phyloP scores from a whole-genome alignment of 495 filamentous ascomycete species.

The Podospora pseudoanserina region DNA sequence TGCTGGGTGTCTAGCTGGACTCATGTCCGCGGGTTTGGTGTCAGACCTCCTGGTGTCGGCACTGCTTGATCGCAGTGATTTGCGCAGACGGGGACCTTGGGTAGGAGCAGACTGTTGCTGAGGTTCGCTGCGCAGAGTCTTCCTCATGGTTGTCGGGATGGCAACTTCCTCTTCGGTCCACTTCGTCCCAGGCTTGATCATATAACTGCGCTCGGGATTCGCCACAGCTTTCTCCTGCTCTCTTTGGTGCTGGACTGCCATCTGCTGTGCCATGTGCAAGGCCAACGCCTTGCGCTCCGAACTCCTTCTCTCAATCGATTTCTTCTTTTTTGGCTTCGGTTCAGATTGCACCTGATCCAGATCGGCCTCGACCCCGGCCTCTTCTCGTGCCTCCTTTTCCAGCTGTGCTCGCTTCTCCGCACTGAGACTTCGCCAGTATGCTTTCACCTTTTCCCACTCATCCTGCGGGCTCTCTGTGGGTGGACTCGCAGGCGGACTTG shows the following conservation, averaged over 20 bases:
- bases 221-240: neutral
- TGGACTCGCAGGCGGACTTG: constrained; percentile 21
- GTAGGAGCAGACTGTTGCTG: constrained; percentile 13
- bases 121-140: constrained; percentile 22
- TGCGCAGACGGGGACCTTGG: constrained; percentile 24
- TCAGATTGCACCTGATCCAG: constrained; percentile 35
- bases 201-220: constrained; percentile 34
- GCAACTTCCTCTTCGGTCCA: constrained; percentile 20
- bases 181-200: constrained; percentile 43
- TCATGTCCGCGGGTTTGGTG: neutral
- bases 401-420: constrained; percentile 54
- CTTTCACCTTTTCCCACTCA: constrained; percentile 60
- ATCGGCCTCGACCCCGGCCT: constrained; percentile 45
- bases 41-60: constrained; percentile 6
- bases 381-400: constrained; percentile 51
- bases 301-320: constrained; percentile 30
- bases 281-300: constrained; percentile 32
- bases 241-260: constrained; percentile 21
- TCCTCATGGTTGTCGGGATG: constrained; percentile 26
- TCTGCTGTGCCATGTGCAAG: constrained; percentile 28
- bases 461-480: constrained; percentile 26
- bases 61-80: constrained; percentile 29
- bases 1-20: constrained; percentile 3
- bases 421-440: constrained; percentile 62
- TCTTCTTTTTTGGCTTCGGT: constrained; percentile 40